A percentile compares a stretch with the other conserved stretches of the same genome.
Conservation (phyloP, 148 eudicot species). For the Selenicereus undatus region DNA sequence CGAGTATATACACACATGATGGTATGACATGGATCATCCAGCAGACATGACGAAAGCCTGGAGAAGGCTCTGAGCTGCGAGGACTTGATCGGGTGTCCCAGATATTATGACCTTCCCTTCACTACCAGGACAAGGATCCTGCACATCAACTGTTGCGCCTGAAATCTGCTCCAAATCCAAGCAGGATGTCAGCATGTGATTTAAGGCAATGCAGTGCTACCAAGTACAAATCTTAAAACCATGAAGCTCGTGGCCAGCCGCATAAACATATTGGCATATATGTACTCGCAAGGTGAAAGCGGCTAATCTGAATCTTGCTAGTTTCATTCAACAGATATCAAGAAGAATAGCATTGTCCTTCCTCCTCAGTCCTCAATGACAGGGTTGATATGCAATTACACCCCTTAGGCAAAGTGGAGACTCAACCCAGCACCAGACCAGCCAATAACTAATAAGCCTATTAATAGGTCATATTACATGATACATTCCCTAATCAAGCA, state of each 20-base stretch:
- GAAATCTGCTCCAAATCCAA: slow-evolving; percentile 40
- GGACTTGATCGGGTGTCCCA: slow-evolving; percentile 42
- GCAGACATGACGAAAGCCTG: slow-evolving; percentile 40
- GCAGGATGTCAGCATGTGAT: neutral
- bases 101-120: slow-evolving; percentile 50
- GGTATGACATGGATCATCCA: neutral
- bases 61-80: slow-evolving; percentile 47
- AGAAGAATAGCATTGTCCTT: neutral
- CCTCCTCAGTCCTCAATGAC: neutral
- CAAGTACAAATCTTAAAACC: neutral
- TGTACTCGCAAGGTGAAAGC: neutral
- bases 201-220: neutral
- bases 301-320: neutral
- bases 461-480: neutral
- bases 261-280: too few species aligned
- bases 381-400: neutral
- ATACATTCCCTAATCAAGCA: neutral
- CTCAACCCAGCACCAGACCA: neutral
- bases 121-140: slow-evolving; percentile 34
- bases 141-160: slow-evolving; percentile 37
- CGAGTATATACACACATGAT: neutral
- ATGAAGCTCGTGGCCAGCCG: neutral
- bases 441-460: neutral
- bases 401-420: neutral
- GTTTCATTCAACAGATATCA: neutral